These are phyloP conservation scores for Excoecaria cochinchinensis DNA, from an alignment of 345 rosid species.

Conservation along the genomic window DNA sequence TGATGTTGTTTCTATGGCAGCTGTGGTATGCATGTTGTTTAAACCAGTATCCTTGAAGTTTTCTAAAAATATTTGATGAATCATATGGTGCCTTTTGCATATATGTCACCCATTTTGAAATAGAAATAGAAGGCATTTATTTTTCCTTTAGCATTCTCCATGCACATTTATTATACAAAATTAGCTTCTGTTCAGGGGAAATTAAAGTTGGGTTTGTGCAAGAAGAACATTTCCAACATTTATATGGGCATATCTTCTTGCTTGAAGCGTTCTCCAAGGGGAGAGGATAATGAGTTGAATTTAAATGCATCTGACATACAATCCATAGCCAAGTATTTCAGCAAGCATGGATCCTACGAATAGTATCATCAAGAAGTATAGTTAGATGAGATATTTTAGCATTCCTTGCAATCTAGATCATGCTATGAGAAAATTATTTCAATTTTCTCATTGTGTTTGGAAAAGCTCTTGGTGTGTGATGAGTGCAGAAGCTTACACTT, in stretches of 20 bases:
- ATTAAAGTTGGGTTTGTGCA: not conserved
- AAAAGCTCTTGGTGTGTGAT: not conserved
- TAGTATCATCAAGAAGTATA: not conserved
- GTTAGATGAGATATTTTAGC: not conserved
- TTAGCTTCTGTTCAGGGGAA: not conserved
- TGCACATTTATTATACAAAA: too few relatives aligned
- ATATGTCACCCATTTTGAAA: too few relatives aligned
- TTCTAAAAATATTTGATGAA: not conserved
- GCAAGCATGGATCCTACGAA: not conserved
- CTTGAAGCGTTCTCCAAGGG: not conserved
- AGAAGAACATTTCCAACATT: not conserved
- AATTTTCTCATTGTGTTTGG: not conserved
- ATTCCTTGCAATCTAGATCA: not conserved
- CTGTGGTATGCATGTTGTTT: conserved; percentile 40
- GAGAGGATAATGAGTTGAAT: not conserved
- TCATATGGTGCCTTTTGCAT: not conserved
- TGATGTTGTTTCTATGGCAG: conserved; percentile 48
- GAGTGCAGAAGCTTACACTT: not conserved
- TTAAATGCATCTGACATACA: not conserved
- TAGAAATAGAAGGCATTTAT: too few relatives aligned
- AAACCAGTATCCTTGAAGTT: not conserved
- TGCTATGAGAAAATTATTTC: not conserved
- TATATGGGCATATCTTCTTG: not conserved
- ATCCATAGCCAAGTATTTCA: not conserved
- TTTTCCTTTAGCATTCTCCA: too few relatives aligned